These are phyloP conservation scores for Ettlia oleoabundans DNA, from an alignment of 139 green algal genomes.

Conservation along the genomic window DNA sequence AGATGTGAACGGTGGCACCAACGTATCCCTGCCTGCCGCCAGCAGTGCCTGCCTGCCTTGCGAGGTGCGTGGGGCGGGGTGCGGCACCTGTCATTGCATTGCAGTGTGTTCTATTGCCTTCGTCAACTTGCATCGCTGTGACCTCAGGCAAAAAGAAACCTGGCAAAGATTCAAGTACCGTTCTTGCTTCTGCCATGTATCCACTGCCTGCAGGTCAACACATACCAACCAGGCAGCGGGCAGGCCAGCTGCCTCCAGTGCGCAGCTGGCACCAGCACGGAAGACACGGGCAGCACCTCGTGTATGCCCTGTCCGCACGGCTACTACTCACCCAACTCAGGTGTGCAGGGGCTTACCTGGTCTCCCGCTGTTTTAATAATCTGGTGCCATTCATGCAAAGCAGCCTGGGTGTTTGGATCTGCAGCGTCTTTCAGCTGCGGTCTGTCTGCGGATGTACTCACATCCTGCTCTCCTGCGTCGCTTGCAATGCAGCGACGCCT, in stretches of 20 bases:
- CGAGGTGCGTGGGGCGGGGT: too few species aligned
- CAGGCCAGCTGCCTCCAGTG: not conserved
- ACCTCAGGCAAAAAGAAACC: too few species aligned
- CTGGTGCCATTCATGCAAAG: too few species aligned
- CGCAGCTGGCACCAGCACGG: not conserved
- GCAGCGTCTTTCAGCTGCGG: not conserved
- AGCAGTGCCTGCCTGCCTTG: conserved; percentile 2
- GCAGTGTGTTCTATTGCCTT: too few species aligned
- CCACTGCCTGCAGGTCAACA: not conserved
- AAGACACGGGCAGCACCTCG: not conserved
- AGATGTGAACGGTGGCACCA: not conserved
- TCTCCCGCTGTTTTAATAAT: too few species aligned
- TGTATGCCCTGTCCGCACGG: not conserved
- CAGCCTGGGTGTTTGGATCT: not conserved
- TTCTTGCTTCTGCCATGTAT: not conserved
- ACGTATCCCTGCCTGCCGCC: not conserved
- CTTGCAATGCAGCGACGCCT: not conserved
- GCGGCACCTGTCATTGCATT: too few species aligned
- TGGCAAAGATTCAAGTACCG: too few species aligned
- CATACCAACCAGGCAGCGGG: not conserved
- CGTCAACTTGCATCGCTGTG: too few species aligned
- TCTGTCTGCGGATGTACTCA: not conserved
- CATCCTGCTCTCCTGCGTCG: not conserved
- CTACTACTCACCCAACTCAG: not conserved
- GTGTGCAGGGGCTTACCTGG: not conserved